Evolutionary conservation across 1,139 yeast species (phyloP).

Genomic region (Candida sp.): DNA sequence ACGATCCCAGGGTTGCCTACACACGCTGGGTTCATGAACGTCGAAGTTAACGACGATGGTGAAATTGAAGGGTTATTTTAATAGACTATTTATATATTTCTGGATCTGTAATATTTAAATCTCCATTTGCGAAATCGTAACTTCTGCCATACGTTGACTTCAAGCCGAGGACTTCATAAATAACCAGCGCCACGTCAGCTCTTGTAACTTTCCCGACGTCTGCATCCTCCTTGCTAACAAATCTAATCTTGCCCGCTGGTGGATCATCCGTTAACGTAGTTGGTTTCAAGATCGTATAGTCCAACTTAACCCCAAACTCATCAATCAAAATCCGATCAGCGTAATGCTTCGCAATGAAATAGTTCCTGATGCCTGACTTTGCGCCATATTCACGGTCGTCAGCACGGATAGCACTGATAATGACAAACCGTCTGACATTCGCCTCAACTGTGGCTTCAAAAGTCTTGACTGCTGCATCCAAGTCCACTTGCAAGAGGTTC

Average conservation of each 20-base stretch:
- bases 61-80: slow-evolving; percentile 94
- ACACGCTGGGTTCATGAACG: slow-evolving; percentile 96
- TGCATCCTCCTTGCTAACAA: slow-evolving; percentile 17
- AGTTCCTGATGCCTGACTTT: slow-evolving; percentile 33
- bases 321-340: slow-evolving; percentile 53
- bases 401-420: slow-evolving; percentile 63
- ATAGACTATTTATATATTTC: slow-evolving; percentile 23
- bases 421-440: slow-evolving; percentile 50
- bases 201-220: slow-evolving; percentile 25
- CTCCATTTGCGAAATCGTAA: slow-evolving; percentile 30
- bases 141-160: slow-evolving; percentile 29
- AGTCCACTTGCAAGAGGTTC: slow-evolving; percentile 56
- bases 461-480: slow-evolving; percentile 65
- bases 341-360: slow-evolving; percentile 58
- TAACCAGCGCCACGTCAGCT: slow-evolving; percentile 34
- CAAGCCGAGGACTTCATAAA: slow-evolving; percentile 23
- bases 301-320: slow-evolving; percentile 37
- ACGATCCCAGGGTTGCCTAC: slow-evolving; percentile 99
- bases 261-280: slow-evolving; percentile 42
- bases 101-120: slow-evolving; percentile 9
- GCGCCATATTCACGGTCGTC: slow-evolving; percentile 46
- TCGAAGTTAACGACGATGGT: slow-evolving; percentile 92
- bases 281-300: slow-evolving; percentile 59
- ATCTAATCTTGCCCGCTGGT: slow-evolving; percentile 40
- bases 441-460: slow-evolving; percentile 57